Evolutionary conservation across 495 filamentous ascomycete species (phyloP), one percentile per base, ranked within the genome.

Genomic region (Trichoderma parareesei): DNA sequence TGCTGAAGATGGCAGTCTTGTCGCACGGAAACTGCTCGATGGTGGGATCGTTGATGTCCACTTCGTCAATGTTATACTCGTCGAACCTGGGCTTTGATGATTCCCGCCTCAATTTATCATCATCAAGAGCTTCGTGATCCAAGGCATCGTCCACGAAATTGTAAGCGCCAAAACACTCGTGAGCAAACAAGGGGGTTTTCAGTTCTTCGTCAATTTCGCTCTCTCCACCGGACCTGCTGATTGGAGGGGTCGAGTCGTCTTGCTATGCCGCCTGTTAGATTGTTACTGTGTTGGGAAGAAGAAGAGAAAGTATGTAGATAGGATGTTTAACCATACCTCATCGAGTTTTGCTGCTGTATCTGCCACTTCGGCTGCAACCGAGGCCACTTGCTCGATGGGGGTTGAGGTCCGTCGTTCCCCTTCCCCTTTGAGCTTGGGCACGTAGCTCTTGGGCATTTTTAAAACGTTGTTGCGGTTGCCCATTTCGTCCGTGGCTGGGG

Each of bases 381-480:
- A 35, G 14, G 60, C 60, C 27, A 61, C 66, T 67, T 70, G 44
- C 44, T 37, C 61, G 38, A 68, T 68, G 2, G 70, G 68, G 16
- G 70, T 70, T 20, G 60, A 61, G 8, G 60, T 49, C 60, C 71
- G 68, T 65, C 74, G 69, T 10, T 27, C 27, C 27, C 68, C 68
- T 0, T 61, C 65, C 20, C 75, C 72, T 62, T 74, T 69, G 11
- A 65, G 60, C 66, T 75, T 69, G 7, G 63, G 61, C n/a, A 68
- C 63, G 43, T 66, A 65, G 10, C 66, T 66, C 43, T 66, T 48
- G 33, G 75, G 76, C 4, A 82, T 69, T 37, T 77, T 70, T 60
- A 88, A 66, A 33, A 84, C 67, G 69, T 87, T 87, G 74, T 88
- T 88, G 62, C 73, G 71, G 71, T 85, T 87, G 41, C 87, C 87